Percentiles rank a stretch among this genome's conserved stretches.
phyloP scores from a whole-genome alignment of 2,329 filamentous ascomycete genomes.

The Orbilia javanica region DNA sequence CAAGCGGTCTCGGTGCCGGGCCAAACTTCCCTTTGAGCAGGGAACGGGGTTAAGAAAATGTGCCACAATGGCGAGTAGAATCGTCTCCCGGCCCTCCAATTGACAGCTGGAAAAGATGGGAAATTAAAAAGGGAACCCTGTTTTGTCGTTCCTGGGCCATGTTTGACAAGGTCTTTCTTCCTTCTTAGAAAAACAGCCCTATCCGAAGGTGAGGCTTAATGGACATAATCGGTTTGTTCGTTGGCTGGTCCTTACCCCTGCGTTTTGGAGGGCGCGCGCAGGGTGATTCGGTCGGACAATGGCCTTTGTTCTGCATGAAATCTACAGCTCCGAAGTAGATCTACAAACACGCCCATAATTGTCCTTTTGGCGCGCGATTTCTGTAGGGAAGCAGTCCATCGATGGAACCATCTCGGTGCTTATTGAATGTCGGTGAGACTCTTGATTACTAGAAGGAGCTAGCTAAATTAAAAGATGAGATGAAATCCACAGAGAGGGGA shows the following conservation, averaged over 20 bases:
- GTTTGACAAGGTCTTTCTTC: conserved; percentile 47
- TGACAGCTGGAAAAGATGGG: conserved; percentile 21
- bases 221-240: conserved; percentile 5
- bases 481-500: not conserved
- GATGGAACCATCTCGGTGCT: not conserved
- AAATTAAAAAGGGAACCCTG: conserved; percentile 38
- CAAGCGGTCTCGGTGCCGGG: conserved; percentile 13
- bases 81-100: conserved; percentile 19
- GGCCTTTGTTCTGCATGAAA: conserved; percentile 7
- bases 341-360: not conserved
- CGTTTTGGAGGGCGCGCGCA: conserved; percentile 56
- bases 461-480: not conserved
- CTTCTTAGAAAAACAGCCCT: not conserved
- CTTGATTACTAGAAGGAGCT: not conserved
- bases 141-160: conserved; percentile 40
- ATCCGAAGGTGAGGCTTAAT: conserved; percentile 8
- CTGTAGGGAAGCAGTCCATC: not conserved
- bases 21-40: conserved; percentile 40
- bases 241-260: conserved; percentile 46
- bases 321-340: not conserved
- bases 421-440: not conserved
- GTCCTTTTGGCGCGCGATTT: conserved; percentile 25
- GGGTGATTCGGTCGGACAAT: conserved; percentile 20
- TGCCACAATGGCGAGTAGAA: conserved; percentile 32
- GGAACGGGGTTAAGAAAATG: not conserved